A percentile compares a stretch with the other conserved stretches of the same genome.
These are phyloP conservation scores for Terfezia claveryi DNA, from an alignment of 495 filamentous ascomycete species.

Conservation along the genomic window DNA sequence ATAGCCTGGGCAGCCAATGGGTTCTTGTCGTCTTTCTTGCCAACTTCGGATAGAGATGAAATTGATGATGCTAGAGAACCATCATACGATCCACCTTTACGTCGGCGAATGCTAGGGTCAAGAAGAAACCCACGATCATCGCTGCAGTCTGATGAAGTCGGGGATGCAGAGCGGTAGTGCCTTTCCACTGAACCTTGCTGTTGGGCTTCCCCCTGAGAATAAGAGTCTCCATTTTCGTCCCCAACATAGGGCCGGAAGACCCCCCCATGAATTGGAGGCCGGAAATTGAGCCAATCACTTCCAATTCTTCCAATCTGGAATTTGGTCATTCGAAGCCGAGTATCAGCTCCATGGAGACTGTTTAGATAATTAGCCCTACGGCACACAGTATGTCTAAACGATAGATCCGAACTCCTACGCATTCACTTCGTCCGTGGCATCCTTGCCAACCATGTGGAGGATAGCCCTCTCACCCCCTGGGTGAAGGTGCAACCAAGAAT, in stretches of 20 bases:
- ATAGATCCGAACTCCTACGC: slow-evolving; percentile 35
- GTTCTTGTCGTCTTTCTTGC: slow-evolving; percentile 29
- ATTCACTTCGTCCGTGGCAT: slow-evolving; percentile 90
- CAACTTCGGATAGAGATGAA: slow-evolving; percentile 25
- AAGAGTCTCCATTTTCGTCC: slow-evolving; percentile 11
- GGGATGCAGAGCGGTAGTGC: slow-evolving; percentile 9
- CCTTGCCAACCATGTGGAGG: slow-evolving; percentile 82
- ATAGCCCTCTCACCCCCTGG: slow-evolving; percentile 88
- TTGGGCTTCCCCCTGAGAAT: slow-evolving; percentile 20
- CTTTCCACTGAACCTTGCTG: slow-evolving; percentile 5
- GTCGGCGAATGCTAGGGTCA: slow-evolving; percentile 16
- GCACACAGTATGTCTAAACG: not conserved
- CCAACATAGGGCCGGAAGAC: slow-evolving; percentile 42
- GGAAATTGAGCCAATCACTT: slow-evolving; percentile 68
- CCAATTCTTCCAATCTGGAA: slow-evolving; percentile 72
- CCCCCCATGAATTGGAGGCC: slow-evolving; percentile 84
- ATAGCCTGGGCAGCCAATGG: slow-evolving; percentile 54
- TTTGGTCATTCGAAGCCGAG: slow-evolving; percentile 49
- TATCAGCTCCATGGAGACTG: slow-evolving; percentile 67
- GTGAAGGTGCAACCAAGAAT: slow-evolving; percentile 72
- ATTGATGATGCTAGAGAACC: slow-evolving; percentile 19
- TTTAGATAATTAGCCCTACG: not conserved
- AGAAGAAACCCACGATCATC: slow-evolving; percentile 13
- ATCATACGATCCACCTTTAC: slow-evolving; percentile 16
- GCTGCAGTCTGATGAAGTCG: slow-evolving; percentile 21